Evolutionary conservation across 345 rosid species (phyloP).

Genomic region (Ricinus communis): DNA sequence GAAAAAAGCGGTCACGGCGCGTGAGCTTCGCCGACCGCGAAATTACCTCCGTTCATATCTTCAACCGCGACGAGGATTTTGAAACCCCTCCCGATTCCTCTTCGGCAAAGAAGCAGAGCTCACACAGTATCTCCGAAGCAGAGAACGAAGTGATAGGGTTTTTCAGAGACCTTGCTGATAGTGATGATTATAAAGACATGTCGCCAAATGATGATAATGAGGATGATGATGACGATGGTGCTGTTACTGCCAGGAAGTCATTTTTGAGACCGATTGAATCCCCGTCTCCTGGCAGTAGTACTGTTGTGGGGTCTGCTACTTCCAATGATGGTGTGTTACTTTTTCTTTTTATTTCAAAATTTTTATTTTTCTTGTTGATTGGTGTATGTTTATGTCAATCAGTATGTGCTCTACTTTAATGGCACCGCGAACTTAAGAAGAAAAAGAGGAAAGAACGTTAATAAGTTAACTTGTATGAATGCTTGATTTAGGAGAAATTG

Average conservation of each 20-base stretch:
- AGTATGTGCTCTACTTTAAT: neutral
- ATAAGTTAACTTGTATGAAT: neutral
- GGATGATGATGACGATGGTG: constrained; percentile 38
- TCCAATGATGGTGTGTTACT: constrained; percentile 60
- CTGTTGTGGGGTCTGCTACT: constrained; percentile 59
- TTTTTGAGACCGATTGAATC: constrained; percentile 60
- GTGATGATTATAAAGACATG: constrained; percentile 46
- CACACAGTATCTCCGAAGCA: constrained; percentile 27
- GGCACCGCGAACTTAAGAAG: too few relatives aligned
- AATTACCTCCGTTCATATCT: constrained; percentile 85
- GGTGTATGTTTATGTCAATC: neutral
- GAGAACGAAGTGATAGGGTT: constrained; percentile 44
- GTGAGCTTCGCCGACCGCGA: constrained; percentile 97
- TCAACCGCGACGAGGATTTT: constrained; percentile 85
- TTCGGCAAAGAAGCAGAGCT: constrained; percentile 22
- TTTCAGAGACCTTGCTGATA: constrained; percentile 57
- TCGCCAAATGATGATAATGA: constrained; percentile 25
- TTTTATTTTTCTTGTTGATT: too few relatives aligned
- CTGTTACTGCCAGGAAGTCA: constrained; percentile 32
- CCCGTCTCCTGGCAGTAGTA: constrained; percentile 85
- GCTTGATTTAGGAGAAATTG: neutral
- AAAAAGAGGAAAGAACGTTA: neutral
- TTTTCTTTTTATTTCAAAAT: neutral
- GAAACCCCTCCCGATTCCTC: constrained; percentile 62
- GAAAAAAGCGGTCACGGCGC: constrained; percentile 72